Conservation (phyloP, 139 green algal species). For the Pleodorina starrii region DNA sequence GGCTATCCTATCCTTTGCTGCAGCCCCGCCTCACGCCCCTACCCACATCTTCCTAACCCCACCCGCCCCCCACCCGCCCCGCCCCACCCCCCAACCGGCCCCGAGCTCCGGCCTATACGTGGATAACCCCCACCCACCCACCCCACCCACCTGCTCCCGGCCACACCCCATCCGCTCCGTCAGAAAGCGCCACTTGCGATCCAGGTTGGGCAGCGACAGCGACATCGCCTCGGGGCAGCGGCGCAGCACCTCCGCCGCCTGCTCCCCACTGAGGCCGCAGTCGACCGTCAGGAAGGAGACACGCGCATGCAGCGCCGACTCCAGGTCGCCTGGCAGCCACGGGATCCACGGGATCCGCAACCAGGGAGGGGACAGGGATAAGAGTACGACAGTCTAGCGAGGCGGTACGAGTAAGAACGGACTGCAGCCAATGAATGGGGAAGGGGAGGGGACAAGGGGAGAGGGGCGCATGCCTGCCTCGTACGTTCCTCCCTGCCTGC, state of each 20-base stretch:
- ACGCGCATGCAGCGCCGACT: background rate
- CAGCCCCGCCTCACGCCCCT: too few species aligned
- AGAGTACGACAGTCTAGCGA: too few species aligned
- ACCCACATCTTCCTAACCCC: background rate
- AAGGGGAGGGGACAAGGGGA: too few species aligned
- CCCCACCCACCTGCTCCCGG: background rate
- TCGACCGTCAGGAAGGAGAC: background rate
- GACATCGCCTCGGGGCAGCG: constrained; percentile 6
- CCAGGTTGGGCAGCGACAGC: constrained; percentile 16
- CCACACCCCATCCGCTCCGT: constrained; percentile 9
- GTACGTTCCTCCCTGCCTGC: background rate
- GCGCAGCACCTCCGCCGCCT: background rate
- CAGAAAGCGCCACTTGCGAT: constrained; percentile 41
- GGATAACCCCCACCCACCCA: background rate
- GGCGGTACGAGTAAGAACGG: too few species aligned
- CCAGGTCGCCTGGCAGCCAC: constrained; percentile 35
- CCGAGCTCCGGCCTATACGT: too few species aligned
- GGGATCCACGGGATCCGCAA: too few species aligned
- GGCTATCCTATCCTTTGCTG: too few species aligned
- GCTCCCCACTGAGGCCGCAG: background rate
- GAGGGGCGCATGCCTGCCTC: too few species aligned
- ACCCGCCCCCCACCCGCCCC: background rate
- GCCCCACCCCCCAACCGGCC: too few species aligned
- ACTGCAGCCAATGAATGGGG: too few species aligned
- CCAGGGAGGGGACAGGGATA: too few species aligned